These are phyloP conservation scores for Cyathus striatus DNA, from an alignment of 768 basidiomycete species.

Conservation along the genomic window DNA sequence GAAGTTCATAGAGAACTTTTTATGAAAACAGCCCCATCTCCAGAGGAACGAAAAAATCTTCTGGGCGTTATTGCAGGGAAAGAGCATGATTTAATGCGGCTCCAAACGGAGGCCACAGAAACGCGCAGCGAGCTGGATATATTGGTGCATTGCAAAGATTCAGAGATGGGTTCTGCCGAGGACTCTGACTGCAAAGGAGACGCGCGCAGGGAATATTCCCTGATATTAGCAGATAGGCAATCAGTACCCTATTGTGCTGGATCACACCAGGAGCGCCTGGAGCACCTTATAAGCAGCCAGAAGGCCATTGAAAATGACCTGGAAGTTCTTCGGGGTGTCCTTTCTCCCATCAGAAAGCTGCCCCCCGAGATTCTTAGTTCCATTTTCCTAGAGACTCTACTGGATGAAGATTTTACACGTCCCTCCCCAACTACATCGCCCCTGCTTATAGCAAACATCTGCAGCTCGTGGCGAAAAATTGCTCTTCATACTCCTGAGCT, in stretches of 20 bases:
- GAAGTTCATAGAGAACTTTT: background rate
- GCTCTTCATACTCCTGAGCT: conserved; percentile 9
- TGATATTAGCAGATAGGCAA: too few relatives aligned
- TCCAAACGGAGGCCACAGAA: background rate
- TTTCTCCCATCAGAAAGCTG: conserved; percentile 18
- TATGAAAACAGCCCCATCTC: background rate
- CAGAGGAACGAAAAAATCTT: background rate
- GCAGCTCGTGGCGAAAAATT: conserved; percentile 8
- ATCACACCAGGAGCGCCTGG: background rate
- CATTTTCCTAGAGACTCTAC: conserved; percentile 16
- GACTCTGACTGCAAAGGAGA: too few relatives aligned
- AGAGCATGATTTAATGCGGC: background rate
- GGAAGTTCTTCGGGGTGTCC: conserved; percentile 7
- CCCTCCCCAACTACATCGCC: conserved; percentile 5
- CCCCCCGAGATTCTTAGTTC: conserved; percentile 17
- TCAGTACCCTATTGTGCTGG: too few relatives aligned
- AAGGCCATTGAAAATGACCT: conserved; percentile 10
- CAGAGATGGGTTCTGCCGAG: too few relatives aligned
- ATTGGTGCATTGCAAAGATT: background rate
- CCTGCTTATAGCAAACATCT: conserved; percentile 7
- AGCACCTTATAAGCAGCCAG: conserved; percentile 2
- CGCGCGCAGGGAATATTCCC: too few relatives aligned
- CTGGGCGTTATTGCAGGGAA: background rate
- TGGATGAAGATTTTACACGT: conserved; percentile 4
- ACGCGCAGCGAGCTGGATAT: background rate